Base-by-base conservation (phyloP, 1,284 basidiomycete species). In the Meira miltonrushii region DNA sequence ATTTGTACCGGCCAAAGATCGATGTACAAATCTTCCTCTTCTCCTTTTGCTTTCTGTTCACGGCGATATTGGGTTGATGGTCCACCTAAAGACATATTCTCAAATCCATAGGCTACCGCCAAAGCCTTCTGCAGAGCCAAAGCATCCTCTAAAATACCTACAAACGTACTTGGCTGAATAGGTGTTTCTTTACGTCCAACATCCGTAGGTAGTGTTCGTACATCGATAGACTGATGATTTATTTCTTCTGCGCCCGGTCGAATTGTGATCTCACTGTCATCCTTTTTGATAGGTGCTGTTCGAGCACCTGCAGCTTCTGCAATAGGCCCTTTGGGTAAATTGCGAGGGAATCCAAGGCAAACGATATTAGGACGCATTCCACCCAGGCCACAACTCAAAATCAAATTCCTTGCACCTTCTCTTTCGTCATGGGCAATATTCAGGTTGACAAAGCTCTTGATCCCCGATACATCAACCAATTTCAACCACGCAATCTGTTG, bases 1-100 rank as follows among this genome's bases (percentile, higher is more conserved):
- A 77, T 77, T 57, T 77, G 75, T 25, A 77, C 68, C 2, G 75
- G 75, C 75, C 75, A 77, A 25, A 77, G 55, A 53, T 77, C 75
- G 25, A 77, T 73, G 65, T 71, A 77, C 39, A 62, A 64, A 47
- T 52, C 50, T 41, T 61, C 55, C 2, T 52, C 41, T 41, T 55
- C 56, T 1, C 53, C 49, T 28, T 54, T 52, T 41, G 12, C 19
- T 54, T 61, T 39, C n/a, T 59, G 23, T 58, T 58, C 15, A 21
- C 46, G 13, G 2, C 17, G 17, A 12, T 61, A 55, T 17, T 55
- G 3, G 46, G 60, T 33, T 28, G 51, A 15, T 41, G 39, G 40
- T 19, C 49, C 47, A 10, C 60, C 55, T 6, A 74, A 65, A 43
- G 61, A 59, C 69, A 77, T 69, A 17, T 62, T 60, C 38, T 74